Conservation (phyloP, 2,329 filamentous ascomycete genomes). For the Knoxdaviesia proteae region DNA sequence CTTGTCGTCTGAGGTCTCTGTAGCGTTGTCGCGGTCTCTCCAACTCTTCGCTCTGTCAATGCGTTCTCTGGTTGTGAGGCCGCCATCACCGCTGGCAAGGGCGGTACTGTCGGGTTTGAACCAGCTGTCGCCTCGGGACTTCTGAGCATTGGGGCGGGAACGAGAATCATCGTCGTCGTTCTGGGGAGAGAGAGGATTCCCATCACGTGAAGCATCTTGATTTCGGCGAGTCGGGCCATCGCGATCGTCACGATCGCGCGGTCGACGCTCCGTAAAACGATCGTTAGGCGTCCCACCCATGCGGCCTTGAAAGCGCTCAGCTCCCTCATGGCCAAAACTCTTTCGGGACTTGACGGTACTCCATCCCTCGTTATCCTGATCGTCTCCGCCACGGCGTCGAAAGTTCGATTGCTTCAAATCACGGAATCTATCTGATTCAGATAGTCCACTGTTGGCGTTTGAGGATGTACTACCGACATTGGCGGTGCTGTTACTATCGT, state of each 20-base stretch:
- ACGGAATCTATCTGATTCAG: conserved; percentile 20
- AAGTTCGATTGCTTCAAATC: conserved; percentile 24
- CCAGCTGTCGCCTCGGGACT: conserved; percentile 57
- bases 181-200: conserved; percentile 15
- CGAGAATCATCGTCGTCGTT: conserved; percentile 30
- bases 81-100: conserved; percentile 12
- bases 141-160: conserved; percentile 38
- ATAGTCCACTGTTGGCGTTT: no score
- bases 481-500: conserved; percentile 23
- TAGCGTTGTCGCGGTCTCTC: conserved; percentile 30
- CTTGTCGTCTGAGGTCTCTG: conserved; percentile 32
- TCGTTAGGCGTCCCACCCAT: conserved; percentile 28
- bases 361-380: conserved; percentile 51
- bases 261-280: conserved; percentile 20
- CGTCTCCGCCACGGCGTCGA: conserved; percentile 33
- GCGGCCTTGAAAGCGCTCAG: conserved; percentile 47
- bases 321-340: conserved; percentile 51
- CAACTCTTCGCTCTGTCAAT: conserved; percentile 39
- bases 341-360: conserved; percentile 53
- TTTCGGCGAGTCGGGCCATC: conserved; percentile 27
- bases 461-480: no score
- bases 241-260: conserved; percentile 34
- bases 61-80: conserved; percentile 25
- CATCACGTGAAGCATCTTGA: conserved; percentile 24
- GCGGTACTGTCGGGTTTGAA: conserved; percentile 35